Evolutionary conservation across 164 flowering plant species (phyloP).

Genomic region (Stephania cephalantha): DNA sequence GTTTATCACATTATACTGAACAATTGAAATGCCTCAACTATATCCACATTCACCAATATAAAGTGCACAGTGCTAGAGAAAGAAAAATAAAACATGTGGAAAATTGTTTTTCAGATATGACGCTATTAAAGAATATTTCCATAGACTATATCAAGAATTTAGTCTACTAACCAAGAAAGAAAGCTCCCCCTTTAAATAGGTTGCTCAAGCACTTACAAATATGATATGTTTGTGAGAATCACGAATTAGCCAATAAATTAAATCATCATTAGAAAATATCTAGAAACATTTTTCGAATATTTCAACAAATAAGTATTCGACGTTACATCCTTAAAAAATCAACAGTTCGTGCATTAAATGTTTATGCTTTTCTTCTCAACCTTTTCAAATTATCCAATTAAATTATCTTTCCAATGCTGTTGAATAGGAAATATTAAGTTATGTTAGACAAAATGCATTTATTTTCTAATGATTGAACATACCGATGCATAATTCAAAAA

Average conservation of each 20-base stretch:
- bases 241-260: neutral
- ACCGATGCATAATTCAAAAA: neutral
- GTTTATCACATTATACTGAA: neutral
- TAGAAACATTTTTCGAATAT: neutral
- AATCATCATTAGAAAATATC: neutral
- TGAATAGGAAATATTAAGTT: neutral
- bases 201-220: neutral
- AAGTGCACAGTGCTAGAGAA: too few species aligned
- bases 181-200: neutral
- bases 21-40: neutral
- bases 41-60: neutral
- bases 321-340: neutral
- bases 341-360: neutral
- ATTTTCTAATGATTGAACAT: neutral
- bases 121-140: neutral
- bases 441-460: neutral
- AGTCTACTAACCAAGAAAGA: neutral
- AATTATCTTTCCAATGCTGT: too few species aligned
- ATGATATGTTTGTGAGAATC: neutral
- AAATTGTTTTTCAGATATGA: neutral
- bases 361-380: neutral
- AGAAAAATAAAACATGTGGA: too few species aligned
- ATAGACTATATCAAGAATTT: too few species aligned
- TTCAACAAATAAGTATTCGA: too few species aligned
- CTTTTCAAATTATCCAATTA: neutral